These are phyloP conservation scores for Apophysomyces sp. DNA, from an alignment of 371 early-diverging fungal genomes.

Conservation along the genomic window DNA sequence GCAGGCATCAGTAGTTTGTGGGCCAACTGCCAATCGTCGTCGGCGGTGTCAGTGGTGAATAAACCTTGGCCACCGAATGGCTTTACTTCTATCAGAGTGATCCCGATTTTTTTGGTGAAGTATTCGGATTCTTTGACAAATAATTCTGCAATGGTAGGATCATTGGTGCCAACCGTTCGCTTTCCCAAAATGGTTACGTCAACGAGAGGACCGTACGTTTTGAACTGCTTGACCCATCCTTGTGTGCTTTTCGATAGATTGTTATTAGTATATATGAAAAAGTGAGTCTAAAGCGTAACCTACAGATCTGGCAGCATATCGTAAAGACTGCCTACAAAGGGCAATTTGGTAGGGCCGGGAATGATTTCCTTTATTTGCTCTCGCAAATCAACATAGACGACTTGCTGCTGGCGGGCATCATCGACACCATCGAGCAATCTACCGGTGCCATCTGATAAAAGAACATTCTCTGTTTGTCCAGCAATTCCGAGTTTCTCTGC, in stretches of 20 bases:
- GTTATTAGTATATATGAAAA: not conserved
- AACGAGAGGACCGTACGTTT: conserved; percentile 28
- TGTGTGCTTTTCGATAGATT: not conserved
- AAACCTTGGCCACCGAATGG: conserved; percentile 39
- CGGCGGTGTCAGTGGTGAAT: conserved; percentile 46
- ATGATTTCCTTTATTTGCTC: conserved; percentile 19
- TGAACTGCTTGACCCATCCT: conserved; percentile 19
- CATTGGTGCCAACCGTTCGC: conserved; percentile 23
- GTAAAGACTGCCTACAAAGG: conserved; percentile 26
- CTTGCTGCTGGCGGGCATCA: conserved; percentile 23
- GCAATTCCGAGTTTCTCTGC: conserved; percentile 25
- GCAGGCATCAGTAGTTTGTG: conserved; percentile 58
- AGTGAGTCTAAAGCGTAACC: too few species aligned
- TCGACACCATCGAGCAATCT: conserved; percentile 21
- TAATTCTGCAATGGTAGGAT: conserved; percentile 34
- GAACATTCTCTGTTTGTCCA: conserved; percentile 11
- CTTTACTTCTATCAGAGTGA: conserved; percentile 31
- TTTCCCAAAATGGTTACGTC: conserved; percentile 14
- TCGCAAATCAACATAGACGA: conserved; percentile 20
- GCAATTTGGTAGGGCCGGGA: conserved; percentile 27
- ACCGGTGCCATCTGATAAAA: conserved; percentile 15
- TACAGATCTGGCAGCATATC: conserved; percentile 29
- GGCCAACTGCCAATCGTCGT: conserved; percentile 47
- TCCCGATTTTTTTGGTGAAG: conserved; percentile 38
- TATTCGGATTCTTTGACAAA: conserved; percentile 41